These are phyloP conservation scores for Kewa caespitosa DNA, from an alignment of 179 eudicot species.

Conservation along the genomic window DNA sequence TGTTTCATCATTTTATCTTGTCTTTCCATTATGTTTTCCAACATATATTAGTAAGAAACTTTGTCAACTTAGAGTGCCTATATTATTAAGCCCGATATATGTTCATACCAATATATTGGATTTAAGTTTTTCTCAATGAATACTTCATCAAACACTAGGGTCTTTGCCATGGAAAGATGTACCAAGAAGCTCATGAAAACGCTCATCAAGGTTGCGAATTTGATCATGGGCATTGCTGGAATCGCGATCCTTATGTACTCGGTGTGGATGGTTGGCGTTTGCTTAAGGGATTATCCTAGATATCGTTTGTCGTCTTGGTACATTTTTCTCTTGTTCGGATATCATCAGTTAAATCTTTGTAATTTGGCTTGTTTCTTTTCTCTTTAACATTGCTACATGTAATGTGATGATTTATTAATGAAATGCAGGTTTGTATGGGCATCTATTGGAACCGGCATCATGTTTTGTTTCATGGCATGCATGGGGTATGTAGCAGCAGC, in stretches of 20 bases:
- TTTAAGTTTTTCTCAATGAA: not conserved
- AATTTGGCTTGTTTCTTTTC: not conserved
- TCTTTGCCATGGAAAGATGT: conserved; percentile 21
- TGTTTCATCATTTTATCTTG: not conserved
- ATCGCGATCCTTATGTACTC: conserved; percentile 34
- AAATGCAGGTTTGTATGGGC: conserved; percentile 57
- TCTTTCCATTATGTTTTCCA: not conserved
- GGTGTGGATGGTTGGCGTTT: conserved; percentile 37
- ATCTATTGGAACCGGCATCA: conserved; percentile 39
- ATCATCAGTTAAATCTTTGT: no score
- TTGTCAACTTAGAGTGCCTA: not conserved
- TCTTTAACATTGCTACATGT: not conserved
- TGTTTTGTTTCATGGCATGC: conserved; percentile 34
- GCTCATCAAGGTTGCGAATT: conserved; percentile 27
- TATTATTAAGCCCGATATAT: not conserved
- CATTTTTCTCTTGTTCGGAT: not conserved
- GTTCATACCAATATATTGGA: not conserved
- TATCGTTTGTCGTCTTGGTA: conserved; percentile 39
- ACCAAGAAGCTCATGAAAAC: conserved; percentile 22
- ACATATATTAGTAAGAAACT: no score
- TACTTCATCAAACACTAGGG: not conserved
- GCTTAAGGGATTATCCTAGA: conserved; percentile 27
- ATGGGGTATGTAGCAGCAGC: conserved; percentile 46
- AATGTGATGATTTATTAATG: no score
- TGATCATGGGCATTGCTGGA: conserved; percentile 16